Percentiles rank a stretch among this genome's conserved stretches.
phyloP scores from a whole-genome alignment of 306 rosid genomes.

The Dalbergia cochinchinensis region DNA sequence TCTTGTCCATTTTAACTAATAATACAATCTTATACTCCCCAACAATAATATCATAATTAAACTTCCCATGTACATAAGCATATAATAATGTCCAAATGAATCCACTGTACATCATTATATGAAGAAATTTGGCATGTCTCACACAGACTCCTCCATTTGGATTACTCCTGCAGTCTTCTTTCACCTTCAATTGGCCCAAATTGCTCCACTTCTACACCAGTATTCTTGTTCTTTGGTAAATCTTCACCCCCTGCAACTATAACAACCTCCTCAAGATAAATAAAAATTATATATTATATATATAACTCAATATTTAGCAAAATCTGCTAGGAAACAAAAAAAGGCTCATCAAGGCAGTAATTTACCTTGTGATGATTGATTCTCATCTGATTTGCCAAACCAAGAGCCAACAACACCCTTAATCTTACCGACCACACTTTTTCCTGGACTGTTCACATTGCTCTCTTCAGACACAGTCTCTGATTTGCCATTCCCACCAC shows the following conservation, averaged over 20 bases:
- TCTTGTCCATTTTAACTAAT: background rate
- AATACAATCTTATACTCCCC: background rate
- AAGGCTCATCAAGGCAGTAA: background rate
- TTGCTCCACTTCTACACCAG: constrained; percentile 10
- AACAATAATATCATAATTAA: background rate
- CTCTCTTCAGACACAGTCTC: constrained; percentile 37
- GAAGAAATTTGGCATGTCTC: background rate
- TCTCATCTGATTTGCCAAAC: constrained; percentile 59
- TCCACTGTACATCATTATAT: background rate
- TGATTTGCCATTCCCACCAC: constrained; percentile 33
- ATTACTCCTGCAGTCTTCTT: constrained; percentile 37
- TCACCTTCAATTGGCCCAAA: constrained; percentile 30
- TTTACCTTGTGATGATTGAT: constrained; percentile 56
- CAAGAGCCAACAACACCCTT: constrained; percentile 63
- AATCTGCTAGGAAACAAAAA: background rate
- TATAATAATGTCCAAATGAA: background rate
- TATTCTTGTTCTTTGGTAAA: constrained; percentile 35
- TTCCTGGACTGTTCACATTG: constrained; percentile 39
- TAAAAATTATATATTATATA: constrained; percentile 1
- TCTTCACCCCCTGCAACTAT: constrained; percentile 48
- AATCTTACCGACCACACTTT: constrained; percentile 54
- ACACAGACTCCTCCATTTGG: constrained; percentile 28
- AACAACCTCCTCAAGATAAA: constrained; percentile 23
- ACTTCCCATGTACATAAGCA: constrained; percentile 1
- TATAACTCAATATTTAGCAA: background rate